Evolutionary conservation across 768 basidiomycete species (phyloP).

Genomic region (Russula brevipes): DNA sequence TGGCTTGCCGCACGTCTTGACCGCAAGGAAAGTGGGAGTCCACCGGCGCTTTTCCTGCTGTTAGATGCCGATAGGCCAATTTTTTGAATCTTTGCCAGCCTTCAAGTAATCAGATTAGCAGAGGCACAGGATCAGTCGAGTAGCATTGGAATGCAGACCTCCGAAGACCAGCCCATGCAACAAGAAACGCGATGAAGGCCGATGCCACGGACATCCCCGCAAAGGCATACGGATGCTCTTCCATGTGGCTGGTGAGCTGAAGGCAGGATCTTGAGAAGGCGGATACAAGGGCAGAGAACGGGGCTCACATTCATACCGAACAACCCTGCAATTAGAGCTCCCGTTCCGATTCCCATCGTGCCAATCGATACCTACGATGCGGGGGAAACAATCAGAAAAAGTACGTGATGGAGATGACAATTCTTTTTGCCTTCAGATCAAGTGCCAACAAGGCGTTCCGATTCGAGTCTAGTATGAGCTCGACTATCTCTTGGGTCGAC

Average conservation of each 20-base stretch:
- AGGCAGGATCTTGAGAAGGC: constrained; percentile 13
- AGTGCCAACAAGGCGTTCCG: constrained; percentile 88
- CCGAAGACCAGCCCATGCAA: constrained; percentile 63
- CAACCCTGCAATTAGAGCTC: constrained; percentile 83
- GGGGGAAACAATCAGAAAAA: neutral
- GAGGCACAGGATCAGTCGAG: constrained; percentile 17
- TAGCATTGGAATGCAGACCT: constrained; percentile 36
- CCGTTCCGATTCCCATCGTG: constrained; percentile 88
- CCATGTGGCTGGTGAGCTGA: constrained; percentile 71
- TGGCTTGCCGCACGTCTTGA: neutral
- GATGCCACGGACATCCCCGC: constrained; percentile 56
- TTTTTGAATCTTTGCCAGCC: constrained; percentile 37
- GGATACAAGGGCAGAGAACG: constrained; percentile 19
- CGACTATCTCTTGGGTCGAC: constrained; percentile 97
- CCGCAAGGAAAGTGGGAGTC: constrained; percentile 16
- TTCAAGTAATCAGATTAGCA: constrained; percentile 18
- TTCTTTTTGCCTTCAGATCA: constrained; percentile 67
- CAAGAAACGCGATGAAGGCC: constrained; percentile 50
- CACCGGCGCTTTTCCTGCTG: constrained; percentile 1
- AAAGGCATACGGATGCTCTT: constrained; percentile 71
- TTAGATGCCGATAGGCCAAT: constrained; percentile 17
- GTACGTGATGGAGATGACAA: neutral
- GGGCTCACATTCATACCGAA: constrained; percentile 93
- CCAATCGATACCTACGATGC: constrained; percentile 73
- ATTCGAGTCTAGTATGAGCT: constrained; percentile 93